These are phyloP conservation scores for Xylariaceae sp. DNA, from an alignment of 2,329 filamentous ascomycete genomes.

Conservation along the genomic window DNA sequence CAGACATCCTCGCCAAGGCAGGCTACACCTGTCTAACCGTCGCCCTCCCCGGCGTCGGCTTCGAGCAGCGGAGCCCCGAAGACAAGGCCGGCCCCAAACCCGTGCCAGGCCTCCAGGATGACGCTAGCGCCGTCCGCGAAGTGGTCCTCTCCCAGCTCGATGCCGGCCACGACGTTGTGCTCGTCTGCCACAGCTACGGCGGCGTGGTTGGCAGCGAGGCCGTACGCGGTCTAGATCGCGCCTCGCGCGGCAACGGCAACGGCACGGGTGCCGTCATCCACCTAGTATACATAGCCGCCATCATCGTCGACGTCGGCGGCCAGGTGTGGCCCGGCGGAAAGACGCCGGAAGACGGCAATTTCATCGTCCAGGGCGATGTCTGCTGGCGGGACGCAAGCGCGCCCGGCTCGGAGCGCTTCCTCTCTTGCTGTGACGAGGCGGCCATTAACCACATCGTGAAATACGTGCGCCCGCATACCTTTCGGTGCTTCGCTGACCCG, in stretches of 20 bases:
- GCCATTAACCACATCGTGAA: constrained; percentile 3
- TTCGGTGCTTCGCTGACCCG: constrained; percentile 11
- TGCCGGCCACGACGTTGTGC: constrained; percentile 16
- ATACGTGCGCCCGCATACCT: constrained; percentile 12
- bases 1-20: constrained; percentile 14
- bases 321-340: constrained; percentile 16
- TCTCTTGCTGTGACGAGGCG: constrained; percentile 10
- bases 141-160: constrained; percentile 16
- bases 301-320: constrained; percentile 16
- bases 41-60: constrained; percentile 16
- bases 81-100: constrained; percentile 6
- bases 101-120: constrained; percentile 14
- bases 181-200: constrained; percentile 21
- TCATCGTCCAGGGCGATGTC: constrained; percentile 13
- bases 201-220: constrained; percentile 21
- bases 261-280: constrained; percentile 14
- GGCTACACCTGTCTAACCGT: constrained; percentile 17
- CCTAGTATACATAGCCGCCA: constrained; percentile 20
- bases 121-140: constrained; percentile 15
- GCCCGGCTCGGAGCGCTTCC: background rate
- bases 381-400: constrained; percentile 10
- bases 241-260: constrained; percentile 10
- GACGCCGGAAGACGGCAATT: background rate
- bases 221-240: constrained; percentile 16
- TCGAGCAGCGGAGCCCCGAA: constrained; percentile 9